These are phyloP conservation scores for Prinsepia uniflora DNA, from an alignment of 306 rosid species.

Conservation along the genomic window DNA sequence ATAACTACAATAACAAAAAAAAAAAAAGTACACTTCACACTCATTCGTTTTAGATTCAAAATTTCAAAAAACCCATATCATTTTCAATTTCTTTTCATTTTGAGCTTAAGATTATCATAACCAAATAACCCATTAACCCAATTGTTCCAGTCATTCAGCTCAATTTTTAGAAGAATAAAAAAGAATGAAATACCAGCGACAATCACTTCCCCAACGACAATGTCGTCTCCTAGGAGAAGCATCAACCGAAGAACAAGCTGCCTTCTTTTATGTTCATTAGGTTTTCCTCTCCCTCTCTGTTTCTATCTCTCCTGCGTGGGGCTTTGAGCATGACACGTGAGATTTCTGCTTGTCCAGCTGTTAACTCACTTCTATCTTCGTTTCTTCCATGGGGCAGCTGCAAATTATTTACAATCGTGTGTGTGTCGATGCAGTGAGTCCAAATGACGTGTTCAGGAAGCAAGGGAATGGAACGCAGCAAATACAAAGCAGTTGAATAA, in stretches of 20 bases:
- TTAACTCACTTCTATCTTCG: neutral
- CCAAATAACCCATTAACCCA: neutral
- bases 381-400: neutral
- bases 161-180: neutral
- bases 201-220: conserved; percentile 3
- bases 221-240: neutral
- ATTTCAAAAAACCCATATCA: neutral
- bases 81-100: neutral
- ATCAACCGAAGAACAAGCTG: neutral
- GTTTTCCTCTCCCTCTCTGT: neutral
- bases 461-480: too few species aligned
- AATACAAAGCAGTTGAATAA: too few species aligned
- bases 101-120: neutral
- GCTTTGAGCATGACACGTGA: neutral
- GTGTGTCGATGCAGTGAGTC: too few species aligned
- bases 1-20: too few species aligned
- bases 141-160: neutral
- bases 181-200: neutral
- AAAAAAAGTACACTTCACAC: neutral
- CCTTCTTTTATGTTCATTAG: neutral
- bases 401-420: neutral
- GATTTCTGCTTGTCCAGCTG: neutral
- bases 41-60: conserved; percentile 4
- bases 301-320: neutral
- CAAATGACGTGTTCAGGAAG: too few species aligned